Base-by-base conservation (phyloP, 2,329 filamentous ascomycete species). In the Botryotinia narcissicola region DNA sequence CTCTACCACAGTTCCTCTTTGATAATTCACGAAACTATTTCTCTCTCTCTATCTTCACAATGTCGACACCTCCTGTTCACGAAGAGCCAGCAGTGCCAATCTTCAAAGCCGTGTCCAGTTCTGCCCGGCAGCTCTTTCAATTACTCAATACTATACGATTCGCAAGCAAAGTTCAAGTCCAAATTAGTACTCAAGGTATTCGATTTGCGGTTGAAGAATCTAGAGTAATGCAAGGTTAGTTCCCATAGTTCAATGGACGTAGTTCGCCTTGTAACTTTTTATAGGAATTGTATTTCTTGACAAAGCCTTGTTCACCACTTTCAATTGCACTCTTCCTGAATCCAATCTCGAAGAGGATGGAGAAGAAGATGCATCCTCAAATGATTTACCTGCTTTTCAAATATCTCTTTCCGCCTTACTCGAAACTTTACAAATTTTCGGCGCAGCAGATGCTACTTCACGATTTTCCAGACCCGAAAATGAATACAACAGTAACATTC, bases 391-490 rank as follows among this genome's bases (percentile, higher is more conserved):
- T 12, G 89, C 88, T 70, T 99, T 99, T 81, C 92, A 97, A 80
- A 91, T 98, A 76, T 96, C 94, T 2, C 88, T 99, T 14, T 87
- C 91, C 7, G 93, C 95, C 29, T 88, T 99, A 4, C 89, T 99
- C 71, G 96, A 98, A 83, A 97, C 95, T 0, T 87, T 99, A 12
- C 95, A 98, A 80, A 98, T 99, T 68, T 97, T 99, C 80, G 94
- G 94, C 68, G 90, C 95, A n/a, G 89, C 95, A 63, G 92, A 93
- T 76, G 86, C 90, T 9, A 77, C 72, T 77, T 85, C 84, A 59
- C 87, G 88, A 75, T 84, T 87, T 67, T 85, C 87, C 69, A 90
- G 87, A 78, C 84, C 86, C 10, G 89, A 91, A 20, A 84, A 86
- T 74, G 89, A 91, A 1, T 90, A 90, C 78, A 87, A 86, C 75